Conservation (phyloP, 345 rosid species). For the Acer saccharum region DNA sequence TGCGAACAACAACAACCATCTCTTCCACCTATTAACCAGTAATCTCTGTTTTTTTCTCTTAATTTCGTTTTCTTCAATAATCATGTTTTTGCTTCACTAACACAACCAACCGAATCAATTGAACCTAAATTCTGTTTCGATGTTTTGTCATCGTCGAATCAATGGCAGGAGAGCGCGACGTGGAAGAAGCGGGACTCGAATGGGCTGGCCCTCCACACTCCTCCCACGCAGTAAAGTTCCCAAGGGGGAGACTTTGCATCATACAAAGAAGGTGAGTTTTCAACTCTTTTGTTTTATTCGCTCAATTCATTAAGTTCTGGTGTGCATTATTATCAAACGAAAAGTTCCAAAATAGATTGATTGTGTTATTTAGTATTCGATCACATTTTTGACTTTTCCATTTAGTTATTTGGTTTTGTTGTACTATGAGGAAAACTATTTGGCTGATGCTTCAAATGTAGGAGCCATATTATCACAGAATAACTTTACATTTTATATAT, state of each 20-base stretch:
- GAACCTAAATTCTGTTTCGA: not conserved
- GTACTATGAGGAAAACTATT: not conserved
- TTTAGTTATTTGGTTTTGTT: conserved; percentile 1
- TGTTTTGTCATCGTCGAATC: conserved; percentile 13
- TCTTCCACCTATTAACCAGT: conserved; percentile 33
- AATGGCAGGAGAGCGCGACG: conserved; percentile 46
- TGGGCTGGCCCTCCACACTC: conserved; percentile 38
- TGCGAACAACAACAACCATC: conserved; percentile 19
- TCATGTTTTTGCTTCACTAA: not conserved
- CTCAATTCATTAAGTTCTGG: not conserved
- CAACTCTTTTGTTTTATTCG: not conserved
- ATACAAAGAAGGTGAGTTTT: conserved; percentile 63
- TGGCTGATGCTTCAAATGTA: conserved; percentile 29
- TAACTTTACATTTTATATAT: not conserved
- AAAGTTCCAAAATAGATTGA: too few species aligned
- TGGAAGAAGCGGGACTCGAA: conserved; percentile 73
- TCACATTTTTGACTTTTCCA: not conserved
- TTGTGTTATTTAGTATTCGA: not conserved
- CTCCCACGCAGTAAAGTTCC: conserved; percentile 60
- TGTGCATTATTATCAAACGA: not conserved
- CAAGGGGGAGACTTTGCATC: conserved; percentile 59
- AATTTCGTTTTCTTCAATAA: not conserved
- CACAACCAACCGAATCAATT: not conserved
- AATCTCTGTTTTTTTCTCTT: conserved; percentile 10
- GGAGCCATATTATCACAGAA: conserved; percentile 93